phyloP scores from a whole-genome alignment of 805 yeast genomes.

The Lipomyces spencermartinsiae region DNA sequence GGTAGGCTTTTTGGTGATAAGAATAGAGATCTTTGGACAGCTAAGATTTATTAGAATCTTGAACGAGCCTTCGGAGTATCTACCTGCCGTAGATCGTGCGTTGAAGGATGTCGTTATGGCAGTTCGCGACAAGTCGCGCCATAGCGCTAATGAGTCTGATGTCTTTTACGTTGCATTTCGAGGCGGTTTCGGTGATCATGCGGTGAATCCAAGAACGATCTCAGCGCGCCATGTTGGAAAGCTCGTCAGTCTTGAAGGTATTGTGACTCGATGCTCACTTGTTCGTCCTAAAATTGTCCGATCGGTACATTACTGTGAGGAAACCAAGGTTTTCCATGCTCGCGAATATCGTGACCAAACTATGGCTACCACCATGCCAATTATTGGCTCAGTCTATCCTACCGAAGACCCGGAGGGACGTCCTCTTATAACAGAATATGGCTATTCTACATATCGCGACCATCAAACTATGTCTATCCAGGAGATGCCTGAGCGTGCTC shows the following conservation, averaged over 20 bases:
- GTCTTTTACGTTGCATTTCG: slow-evolving; percentile 78
- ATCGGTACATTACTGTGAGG: slow-evolving; percentile 91
- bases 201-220: slow-evolving; percentile 86
- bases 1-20: slow-evolving; percentile 47
- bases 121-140: slow-evolving; percentile 65
- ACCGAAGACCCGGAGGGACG: slow-evolving; percentile 92
- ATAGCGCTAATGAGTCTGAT: slow-evolving; percentile 62
- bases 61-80: slow-evolving; percentile 76
- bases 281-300: slow-evolving; percentile 91
- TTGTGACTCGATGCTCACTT: slow-evolving; percentile 89
- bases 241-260: slow-evolving; percentile 89
- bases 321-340: slow-evolving; percentile 81
- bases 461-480: slow-evolving; percentile 93
- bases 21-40: neutral
- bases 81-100: slow-evolving; percentile 91
- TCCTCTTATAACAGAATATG: slow-evolving; percentile 87
- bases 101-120: slow-evolving; percentile 78
- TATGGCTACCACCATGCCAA: slow-evolving; percentile 50
- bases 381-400: slow-evolving; percentile 72
- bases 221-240: slow-evolving; percentile 77
- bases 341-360: slow-evolving; percentile 93
- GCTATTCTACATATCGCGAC: slow-evolving; percentile 88
- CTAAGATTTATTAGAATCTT: slow-evolving; percentile 51
- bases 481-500: slow-evolving; percentile 97
- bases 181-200: slow-evolving; percentile 90